Evolutionary conservation across 2,329 filamentous ascomycete species (phyloP), one percentile per base, ranked within the genome.

Genomic region (Capronia americana): DNA sequence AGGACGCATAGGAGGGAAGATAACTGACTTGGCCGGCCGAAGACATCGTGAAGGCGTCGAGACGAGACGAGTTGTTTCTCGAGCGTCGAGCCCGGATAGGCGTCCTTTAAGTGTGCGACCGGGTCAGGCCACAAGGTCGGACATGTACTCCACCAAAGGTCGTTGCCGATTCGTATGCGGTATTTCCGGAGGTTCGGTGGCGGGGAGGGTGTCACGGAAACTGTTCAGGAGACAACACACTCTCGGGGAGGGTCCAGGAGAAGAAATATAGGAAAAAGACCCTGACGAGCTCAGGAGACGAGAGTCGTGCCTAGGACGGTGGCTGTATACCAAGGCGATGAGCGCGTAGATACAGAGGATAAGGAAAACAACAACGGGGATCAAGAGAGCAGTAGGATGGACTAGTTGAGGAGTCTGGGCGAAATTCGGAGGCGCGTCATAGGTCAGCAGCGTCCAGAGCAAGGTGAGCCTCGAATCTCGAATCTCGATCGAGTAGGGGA

Each of bases 1-100:
- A 83, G 24, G 81, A 82, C 24, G 81, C 80, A 74, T 82, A 83
- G 56, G 80, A 75, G 24, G 80, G 80, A 38, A 70, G 26, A 57
- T 57, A 73, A 28, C 68, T 50, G 38, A 32, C 30, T 28, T 53
- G 63, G 32, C 61, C 70, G 23, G 50, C 8, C 34, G 55, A 61
- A 41, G 63, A 64, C 68, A 71, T 71, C 10, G 34, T 65, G 59
- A 41, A 24, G 30, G 59, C 5, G 50, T 34, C 20, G 28, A 44
- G 11, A 38, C 51, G 20, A 51, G 51, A 51, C 32, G 34, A 32
- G n/a, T 38, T 44, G 28, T 34, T 34, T 17, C 26, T 24, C 4
- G 20, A 32, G 38, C 56, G 63, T 54, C 32, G 28, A 24, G 14
- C 24, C 24, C 24, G 44, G 30, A 50, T 55, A 32, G 44, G 14